Percentiles rank a stretch among this genome's conserved stretches.
Evolutionary conservation across 1,284 basidiomycete species (phyloP).

Genomic region (Hortiboletus rubellus): DNA sequence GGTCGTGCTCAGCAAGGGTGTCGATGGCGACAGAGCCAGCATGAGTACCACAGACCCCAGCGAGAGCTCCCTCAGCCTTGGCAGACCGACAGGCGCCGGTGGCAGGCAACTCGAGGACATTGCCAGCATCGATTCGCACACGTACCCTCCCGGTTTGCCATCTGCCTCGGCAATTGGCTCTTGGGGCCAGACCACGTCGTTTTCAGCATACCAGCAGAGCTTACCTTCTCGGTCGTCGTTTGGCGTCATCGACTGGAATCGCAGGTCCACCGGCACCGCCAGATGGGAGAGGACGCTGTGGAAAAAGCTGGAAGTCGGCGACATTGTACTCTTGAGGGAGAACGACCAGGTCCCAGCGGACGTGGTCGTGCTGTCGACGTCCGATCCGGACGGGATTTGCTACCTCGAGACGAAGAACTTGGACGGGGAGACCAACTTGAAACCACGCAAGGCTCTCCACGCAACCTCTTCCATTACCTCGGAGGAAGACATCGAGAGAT

Average conservation of each 20-base stretch:
- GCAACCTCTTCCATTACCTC: slow-evolving; percentile 77
- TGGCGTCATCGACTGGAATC: slow-evolving; percentile 81
- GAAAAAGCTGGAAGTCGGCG: slow-evolving; percentile 99
- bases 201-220: slow-evolving; percentile 56
- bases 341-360: slow-evolving; percentile 98
- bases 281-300: slow-evolving; percentile 95
- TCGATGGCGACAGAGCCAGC: slow-evolving; percentile 40
- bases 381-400: slow-evolving; percentile 81
- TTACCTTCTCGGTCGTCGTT: slow-evolving; percentile 50
- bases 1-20: slow-evolving; percentile 60
- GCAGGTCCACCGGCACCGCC: slow-evolving; percentile 68
- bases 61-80: slow-evolving; percentile 46
- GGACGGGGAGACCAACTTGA: slow-evolving; percentile 97
- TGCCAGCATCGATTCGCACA: slow-evolving; percentile 52
- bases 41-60: slow-evolving; percentile 42
- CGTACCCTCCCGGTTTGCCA: slow-evolving; percentile 53
- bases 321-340: slow-evolving; percentile 86
- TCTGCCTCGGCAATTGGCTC: slow-evolving; percentile 16
- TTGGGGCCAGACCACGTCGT: slow-evolving; percentile 29
- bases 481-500: slow-evolving; percentile 90
- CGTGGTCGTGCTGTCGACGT: slow-evolving; percentile 86
- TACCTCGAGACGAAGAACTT: slow-evolving; percentile 95
- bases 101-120: slow-evolving; percentile 64
- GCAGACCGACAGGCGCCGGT: slow-evolving; percentile 29
- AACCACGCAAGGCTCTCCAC: slow-evolving; percentile 77